Conservation (phyloP, 1,284 basidiomycete species). For the Tilletia walkeri region DNA sequence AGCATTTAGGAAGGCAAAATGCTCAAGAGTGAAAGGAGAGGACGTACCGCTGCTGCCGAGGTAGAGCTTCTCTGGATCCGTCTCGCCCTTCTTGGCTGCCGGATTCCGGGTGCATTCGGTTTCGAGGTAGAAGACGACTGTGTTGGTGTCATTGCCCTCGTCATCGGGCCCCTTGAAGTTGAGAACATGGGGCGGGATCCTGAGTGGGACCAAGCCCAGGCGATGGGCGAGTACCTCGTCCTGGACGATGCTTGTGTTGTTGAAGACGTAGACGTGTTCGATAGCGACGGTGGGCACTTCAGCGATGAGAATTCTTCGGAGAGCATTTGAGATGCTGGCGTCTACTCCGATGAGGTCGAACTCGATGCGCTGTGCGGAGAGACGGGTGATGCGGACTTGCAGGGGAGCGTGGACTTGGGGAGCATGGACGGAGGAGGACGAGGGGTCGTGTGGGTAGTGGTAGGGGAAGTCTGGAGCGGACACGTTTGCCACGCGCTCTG, state of each 20-base stretch:
- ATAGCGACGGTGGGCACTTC: constrained; percentile 84
- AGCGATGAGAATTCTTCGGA: constrained; percentile 85
- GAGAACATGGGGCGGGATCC: constrained; percentile 72
- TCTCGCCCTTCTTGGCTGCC: constrained; percentile 60
- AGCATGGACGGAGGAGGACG: background rate
- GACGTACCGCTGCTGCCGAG: constrained; percentile 28
- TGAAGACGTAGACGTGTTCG: constrained; percentile 88
- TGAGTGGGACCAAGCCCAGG: constrained; percentile 83
- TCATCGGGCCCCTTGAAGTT: constrained; percentile 58
- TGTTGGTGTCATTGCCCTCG: constrained; percentile 78
- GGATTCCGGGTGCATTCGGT: constrained; percentile 69
- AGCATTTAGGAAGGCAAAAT: too few relatives aligned
- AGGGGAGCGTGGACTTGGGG: constrained; percentile 3
- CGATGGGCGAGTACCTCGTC: constrained; percentile 92
- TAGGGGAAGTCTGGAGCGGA: constrained; percentile 46
- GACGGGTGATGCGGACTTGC: constrained; percentile 31
- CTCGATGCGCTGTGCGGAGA: constrained; percentile 63
- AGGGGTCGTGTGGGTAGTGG: constrained; percentile 21
- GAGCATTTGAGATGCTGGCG: constrained; percentile 91
- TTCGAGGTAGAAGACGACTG: constrained; percentile 80
- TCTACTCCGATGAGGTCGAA: constrained; percentile 96
- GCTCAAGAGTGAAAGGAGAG: background rate
- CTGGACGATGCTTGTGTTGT: constrained; percentile 91
- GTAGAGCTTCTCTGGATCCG: constrained; percentile 44
- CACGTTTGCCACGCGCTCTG: constrained; percentile 49